Evolutionary conservation across 1,139 yeast genomes (phyloP).

Genomic region (Taphrina communis): DNA sequence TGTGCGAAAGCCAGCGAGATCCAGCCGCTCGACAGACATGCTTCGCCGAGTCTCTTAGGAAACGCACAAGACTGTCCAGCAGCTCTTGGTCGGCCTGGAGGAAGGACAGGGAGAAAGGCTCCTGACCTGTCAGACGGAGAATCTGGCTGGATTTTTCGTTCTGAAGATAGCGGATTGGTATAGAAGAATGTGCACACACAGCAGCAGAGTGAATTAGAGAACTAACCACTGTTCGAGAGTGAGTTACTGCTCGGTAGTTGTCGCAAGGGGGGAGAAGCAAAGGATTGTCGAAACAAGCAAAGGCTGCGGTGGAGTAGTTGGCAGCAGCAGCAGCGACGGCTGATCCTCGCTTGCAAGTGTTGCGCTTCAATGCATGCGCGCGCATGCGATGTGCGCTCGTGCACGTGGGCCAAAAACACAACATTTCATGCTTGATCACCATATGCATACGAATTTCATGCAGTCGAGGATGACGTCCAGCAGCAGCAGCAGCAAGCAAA

Average conservation of each 20-base stretch:
- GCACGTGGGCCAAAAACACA: background rate
- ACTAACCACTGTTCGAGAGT: no score
- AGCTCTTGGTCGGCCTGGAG: background rate
- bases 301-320: background rate
- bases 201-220: no score
- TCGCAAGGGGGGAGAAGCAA: background rate
- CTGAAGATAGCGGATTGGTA: background rate
- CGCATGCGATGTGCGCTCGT: background rate
- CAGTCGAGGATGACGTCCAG: no score
- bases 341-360: background rate
- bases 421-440: no score
- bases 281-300: background rate
- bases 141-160: no score
- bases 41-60: background rate
- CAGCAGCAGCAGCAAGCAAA: no score
- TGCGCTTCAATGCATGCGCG: background rate
- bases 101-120: background rate
- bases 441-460: no score
- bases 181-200: background rate
- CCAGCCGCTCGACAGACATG: constrained; percentile 21
- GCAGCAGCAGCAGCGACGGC: background rate
- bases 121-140: background rate
- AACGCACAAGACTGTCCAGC: constrained; percentile 5
- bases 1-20: constrained; percentile 26
- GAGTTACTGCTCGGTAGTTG: background rate